A percentile compares a stretch with the other conserved stretches of the same genome.
phyloP scores from a whole-genome alignment of 306 rosid genomes.

The Trifolium dubium region DNA sequence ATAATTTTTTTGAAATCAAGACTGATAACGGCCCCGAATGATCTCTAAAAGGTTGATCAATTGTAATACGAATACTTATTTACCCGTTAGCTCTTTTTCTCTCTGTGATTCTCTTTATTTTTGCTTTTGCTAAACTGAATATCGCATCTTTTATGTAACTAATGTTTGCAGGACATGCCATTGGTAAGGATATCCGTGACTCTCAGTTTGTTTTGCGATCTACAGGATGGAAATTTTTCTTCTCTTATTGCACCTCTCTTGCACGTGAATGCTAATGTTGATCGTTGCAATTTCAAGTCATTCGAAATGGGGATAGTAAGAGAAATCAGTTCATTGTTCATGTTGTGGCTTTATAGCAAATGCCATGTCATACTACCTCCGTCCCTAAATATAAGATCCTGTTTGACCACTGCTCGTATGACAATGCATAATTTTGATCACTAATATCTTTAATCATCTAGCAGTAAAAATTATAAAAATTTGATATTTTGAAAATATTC shows the following conservation, averaged over 20 bases:
- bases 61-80: conserved; percentile 30
- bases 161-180: conserved; percentile 15
- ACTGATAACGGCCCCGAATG: conserved; percentile 31
- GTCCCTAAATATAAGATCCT: no score
- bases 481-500: no score
- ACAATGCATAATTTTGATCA: no score
- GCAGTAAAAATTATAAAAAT: no score
- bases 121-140: conserved; percentile 19
- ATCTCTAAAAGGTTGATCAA: conserved; percentile 27
- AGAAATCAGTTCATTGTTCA: conserved; percentile 1
- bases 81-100: neutral
- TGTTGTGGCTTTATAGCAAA: conserved; percentile 1
- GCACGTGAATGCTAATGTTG: conserved; percentile 12
- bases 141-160: conserved; percentile 2
- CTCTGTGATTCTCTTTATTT: conserved; percentile 19
- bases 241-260: conserved; percentile 7
- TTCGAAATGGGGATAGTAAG: conserved; percentile 17
- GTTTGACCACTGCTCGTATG: no score
- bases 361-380: conserved; percentile 22
- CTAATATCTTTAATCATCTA: no score
- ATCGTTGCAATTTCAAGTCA: conserved; percentile 1
- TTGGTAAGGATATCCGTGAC: conserved; percentile 14
- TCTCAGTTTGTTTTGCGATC: conserved; percentile 19
- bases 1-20: conserved; percentile 30
- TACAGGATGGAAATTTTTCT: conserved; percentile 18